Percentiles rank a stretch among this genome's conserved stretches.
Conservation (phyloP, 2,329 filamentous ascomycete genomes). For the Colletotrichum camelliae region DNA sequence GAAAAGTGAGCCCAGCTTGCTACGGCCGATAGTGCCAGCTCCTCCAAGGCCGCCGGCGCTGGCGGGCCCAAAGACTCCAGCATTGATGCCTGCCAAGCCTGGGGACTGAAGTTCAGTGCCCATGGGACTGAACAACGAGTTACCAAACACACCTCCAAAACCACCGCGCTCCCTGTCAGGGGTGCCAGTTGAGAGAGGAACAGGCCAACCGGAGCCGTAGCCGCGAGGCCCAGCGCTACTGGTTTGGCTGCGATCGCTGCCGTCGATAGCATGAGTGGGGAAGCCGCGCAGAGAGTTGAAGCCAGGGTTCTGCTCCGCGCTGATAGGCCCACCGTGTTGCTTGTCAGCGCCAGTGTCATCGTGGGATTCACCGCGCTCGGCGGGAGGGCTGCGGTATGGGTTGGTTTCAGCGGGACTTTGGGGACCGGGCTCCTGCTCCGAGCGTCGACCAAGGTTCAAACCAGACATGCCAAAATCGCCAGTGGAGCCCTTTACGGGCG, state of each 20-base stretch:
- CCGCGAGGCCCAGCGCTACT: slow-evolving; percentile 84
- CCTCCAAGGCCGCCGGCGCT: slow-evolving; percentile 59
- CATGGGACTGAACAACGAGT: slow-evolving; percentile 78
- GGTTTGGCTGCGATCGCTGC: slow-evolving; percentile 90
- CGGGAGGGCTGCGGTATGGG: slow-evolving; percentile 89
- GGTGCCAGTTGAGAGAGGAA: slow-evolving; percentile 66
- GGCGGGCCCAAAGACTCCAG: slow-evolving; percentile 71
- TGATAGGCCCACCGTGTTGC: slow-evolving; percentile 55
- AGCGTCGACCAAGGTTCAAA: slow-evolving; percentile 61
- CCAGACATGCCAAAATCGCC: slow-evolving; percentile 69
- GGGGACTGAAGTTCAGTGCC: slow-evolving; percentile 78
- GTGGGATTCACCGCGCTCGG: slow-evolving; percentile 71
- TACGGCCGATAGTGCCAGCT: slow-evolving; percentile 74
- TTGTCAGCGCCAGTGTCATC: slow-evolving; percentile 57
- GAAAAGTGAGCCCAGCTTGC: slow-evolving; percentile 87
- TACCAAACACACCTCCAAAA: slow-evolving; percentile 71
- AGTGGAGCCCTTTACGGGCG: slow-evolving; percentile 58
- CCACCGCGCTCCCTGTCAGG: slow-evolving; percentile 69
- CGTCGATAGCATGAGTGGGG: slow-evolving; percentile 60
- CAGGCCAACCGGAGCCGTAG: slow-evolving; percentile 70
- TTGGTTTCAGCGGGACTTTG: slow-evolving; percentile 95
- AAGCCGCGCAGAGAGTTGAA: slow-evolving; percentile 65
- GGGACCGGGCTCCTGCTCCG: slow-evolving; percentile 69
- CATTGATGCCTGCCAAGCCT: slow-evolving; percentile 65
- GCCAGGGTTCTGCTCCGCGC: slow-evolving; percentile 47